Evolutionary conservation across 176 grass and related monocot genomes (phyloP).

Genomic region (Avena atlantica): DNA sequence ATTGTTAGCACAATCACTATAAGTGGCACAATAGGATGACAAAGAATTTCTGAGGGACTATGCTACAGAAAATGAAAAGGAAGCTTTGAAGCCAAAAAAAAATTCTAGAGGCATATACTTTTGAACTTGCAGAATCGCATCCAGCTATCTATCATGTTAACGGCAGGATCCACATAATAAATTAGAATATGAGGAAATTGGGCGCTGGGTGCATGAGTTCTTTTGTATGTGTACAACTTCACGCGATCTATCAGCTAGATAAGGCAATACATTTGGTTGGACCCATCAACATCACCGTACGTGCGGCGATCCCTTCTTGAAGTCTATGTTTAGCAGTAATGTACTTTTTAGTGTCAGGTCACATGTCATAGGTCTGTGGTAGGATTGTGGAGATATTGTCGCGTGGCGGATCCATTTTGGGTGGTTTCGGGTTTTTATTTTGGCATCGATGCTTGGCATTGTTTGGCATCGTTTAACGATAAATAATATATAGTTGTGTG

Average conservation of each 20-base stretch:
- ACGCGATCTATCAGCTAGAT: not conserved
- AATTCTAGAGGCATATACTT: not conserved
- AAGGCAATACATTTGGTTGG: no score
- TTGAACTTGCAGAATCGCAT: not conserved
- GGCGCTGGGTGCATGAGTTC: not conserved
- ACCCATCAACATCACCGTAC: no score
- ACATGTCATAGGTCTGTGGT: no score
- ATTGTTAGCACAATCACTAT: conserved; percentile 26
- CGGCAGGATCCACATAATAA: conserved; percentile 1
- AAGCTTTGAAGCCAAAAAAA: not conserved
- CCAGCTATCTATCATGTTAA: conserved; percentile 32
- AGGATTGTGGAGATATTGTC: no score
- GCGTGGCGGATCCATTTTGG: no score
- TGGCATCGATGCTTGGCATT: no score
- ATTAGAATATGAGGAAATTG: not conserved
- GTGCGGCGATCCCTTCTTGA: no score
- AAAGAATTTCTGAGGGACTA: conserved; percentile 20
- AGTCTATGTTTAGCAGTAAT: no score
- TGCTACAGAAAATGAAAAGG: conserved; percentile 31
- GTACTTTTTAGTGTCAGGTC: no score
- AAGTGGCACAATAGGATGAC: not conserved
- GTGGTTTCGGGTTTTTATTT: no score
- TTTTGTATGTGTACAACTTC: not conserved
- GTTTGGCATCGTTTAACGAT: no score
- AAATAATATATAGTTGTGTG: no score